Evolutionary conservation across 768 basidiomycete species (phyloP).

Genomic region (Amanita polypyramis): DNA sequence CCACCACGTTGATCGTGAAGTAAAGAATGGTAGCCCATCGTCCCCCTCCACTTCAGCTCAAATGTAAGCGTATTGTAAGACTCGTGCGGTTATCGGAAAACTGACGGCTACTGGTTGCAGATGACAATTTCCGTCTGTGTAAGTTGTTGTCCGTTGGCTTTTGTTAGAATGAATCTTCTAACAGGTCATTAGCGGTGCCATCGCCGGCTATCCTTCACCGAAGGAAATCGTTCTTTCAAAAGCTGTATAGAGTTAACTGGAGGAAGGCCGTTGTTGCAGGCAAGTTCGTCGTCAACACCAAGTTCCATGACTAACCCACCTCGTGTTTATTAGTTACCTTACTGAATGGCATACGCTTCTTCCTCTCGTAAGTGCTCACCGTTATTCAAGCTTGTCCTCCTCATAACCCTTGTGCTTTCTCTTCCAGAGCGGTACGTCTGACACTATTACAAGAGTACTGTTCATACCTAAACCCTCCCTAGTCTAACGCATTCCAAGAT

Average conservation of each 20-base stretch:
- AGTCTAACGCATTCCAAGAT: slow-evolving; percentile 28
- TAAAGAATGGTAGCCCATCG: slow-evolving; percentile 12
- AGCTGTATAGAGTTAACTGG: slow-evolving; percentile 31
- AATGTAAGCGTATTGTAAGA: slow-evolving; percentile 19
- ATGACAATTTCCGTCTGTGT: slow-evolving; percentile 22
- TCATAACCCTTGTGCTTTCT: neutral
- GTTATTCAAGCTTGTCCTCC: neutral
- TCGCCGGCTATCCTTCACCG: slow-evolving; percentile 12
- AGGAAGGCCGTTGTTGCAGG: slow-evolving; percentile 29
- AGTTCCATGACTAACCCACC: neutral
- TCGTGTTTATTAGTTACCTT: slow-evolving; percentile 20
- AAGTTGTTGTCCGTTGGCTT: neutral
- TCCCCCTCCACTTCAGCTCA: slow-evolving; percentile 32
- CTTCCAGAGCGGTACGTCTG: slow-evolving; percentile 17
- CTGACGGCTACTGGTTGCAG: slow-evolving; percentile 11
- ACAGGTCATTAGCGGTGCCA: neutral
- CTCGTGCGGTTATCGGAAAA: neutral
- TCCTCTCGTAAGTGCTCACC: slow-evolving; percentile 21
- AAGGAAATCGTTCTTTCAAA: slow-evolving; percentile 21
- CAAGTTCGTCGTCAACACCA: slow-evolving; percentile 11
- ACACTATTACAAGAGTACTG: neutral
- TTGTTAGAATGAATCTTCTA: neutral
- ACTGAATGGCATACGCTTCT: slow-evolving; percentile 28
- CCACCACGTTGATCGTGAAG: slow-evolving; percentile 16
- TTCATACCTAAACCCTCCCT: neutral